phyloP scores from a whole-genome alignment of 257 asterid species.

The Solanum commersonii region DNA sequence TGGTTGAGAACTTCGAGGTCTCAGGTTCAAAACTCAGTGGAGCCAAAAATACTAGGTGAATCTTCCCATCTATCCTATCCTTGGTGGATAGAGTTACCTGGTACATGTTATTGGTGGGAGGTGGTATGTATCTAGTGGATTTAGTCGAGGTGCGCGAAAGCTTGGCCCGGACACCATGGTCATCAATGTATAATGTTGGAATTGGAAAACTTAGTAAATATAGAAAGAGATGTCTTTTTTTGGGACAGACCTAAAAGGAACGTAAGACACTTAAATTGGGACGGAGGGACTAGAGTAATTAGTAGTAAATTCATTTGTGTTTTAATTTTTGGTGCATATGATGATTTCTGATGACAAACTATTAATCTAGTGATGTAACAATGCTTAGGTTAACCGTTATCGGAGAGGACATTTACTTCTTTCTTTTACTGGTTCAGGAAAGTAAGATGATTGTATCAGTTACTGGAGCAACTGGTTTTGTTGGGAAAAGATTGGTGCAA shows the following conservation, averaged over 20 bases:
- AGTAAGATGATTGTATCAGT: conserved; percentile 73
- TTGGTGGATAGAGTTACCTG: background rate
- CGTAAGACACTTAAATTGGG: background rate
- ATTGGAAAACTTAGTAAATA: background rate
- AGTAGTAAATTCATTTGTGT: background rate
- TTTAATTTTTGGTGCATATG: background rate
- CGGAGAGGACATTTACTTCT: background rate
- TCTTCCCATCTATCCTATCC: fast-evolving
- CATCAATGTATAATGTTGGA: background rate
- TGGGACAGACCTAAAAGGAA: background rate
- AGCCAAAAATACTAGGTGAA: background rate
- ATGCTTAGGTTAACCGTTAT: background rate
- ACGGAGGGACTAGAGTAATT: background rate
- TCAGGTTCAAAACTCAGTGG: background rate
- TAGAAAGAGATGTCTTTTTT: background rate
- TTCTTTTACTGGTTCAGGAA: conserved; percentile 25
- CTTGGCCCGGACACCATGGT: background rate
- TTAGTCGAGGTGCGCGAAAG: background rate
- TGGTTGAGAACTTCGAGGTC: fast-evolving
- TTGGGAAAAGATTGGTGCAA: conserved; percentile 86
- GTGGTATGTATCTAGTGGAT: background rate
- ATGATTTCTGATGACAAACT: background rate
- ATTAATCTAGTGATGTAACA: background rate
- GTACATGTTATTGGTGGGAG: background rate
- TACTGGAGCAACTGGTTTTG: conserved; percentile 93